Evolutionary conservation across 2,329 filamentous ascomycete species (phyloP).

Genomic region (Colletotrichum liriopes): DNA sequence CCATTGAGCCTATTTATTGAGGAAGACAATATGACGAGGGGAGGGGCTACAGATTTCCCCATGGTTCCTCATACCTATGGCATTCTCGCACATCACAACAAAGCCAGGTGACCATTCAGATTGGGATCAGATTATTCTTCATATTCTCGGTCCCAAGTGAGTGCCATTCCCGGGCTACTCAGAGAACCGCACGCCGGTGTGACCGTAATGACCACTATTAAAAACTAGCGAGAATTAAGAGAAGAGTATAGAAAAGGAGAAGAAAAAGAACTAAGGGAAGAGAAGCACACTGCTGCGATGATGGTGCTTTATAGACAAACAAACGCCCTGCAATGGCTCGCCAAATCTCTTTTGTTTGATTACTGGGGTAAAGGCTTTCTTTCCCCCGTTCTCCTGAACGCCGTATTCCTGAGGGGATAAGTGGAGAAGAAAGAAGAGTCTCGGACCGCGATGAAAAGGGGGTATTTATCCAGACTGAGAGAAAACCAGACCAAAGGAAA

Average conservation of each 20-base stretch:
- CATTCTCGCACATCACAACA: background rate
- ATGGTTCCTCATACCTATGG: background rate
- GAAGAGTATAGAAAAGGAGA: background rate
- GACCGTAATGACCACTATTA: constrained; percentile 6
- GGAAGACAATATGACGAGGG: too few relatives aligned
- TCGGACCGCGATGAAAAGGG: constrained; percentile 33
- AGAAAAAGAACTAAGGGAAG: background rate
- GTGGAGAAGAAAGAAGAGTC: background rate
- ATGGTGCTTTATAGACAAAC: constrained; percentile 5
- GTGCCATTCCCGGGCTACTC: background rate
- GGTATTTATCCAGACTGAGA: constrained; percentile 43
- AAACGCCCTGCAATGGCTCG: constrained; percentile 19
- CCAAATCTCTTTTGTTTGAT: constrained; percentile 1
- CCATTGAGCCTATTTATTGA: background rate
- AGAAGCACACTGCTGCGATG: too few relatives aligned
- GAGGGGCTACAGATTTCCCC: background rate
- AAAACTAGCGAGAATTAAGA: background rate
- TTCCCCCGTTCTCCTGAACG: constrained; percentile 10
- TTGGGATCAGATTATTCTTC: background rate
- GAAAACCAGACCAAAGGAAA: constrained; percentile 13
- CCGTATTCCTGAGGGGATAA: background rate
- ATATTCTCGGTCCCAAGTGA: background rate
- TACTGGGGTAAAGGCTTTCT: background rate
- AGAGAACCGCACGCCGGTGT: background rate
- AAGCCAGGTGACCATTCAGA: background rate